These are phyloP conservation scores for Aspergillus ochraceus DNA, from an alignment of 2,329 filamentous ascomycete species.

Conservation along the genomic window DNA sequence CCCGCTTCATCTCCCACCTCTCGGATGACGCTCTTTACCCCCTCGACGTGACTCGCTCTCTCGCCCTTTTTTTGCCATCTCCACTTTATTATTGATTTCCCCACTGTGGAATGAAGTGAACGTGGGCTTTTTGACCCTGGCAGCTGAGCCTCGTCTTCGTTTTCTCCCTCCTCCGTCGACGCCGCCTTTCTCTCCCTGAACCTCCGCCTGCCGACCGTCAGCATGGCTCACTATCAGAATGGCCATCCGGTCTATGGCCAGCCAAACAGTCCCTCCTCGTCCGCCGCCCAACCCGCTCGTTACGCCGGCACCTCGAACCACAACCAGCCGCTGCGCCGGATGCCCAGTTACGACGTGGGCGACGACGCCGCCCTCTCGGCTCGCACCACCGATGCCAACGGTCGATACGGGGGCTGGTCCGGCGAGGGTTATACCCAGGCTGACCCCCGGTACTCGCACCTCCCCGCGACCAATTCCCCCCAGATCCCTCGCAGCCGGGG, in stretches of 20 bases:
- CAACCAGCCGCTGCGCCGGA: slow-evolving; percentile 50
- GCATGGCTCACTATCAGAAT: slow-evolving; percentile 60
- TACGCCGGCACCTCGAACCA: slow-evolving; percentile 46
- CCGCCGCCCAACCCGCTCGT: slow-evolving; percentile 30
- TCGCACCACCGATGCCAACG: slow-evolving; percentile 35
- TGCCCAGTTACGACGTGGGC: slow-evolving; percentile 73
- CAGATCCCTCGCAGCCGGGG: slow-evolving; percentile 39
- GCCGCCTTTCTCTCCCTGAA: neutral
- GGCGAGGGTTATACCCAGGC: slow-evolving; percentile 30
- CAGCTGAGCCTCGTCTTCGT: neutral
- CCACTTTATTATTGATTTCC: neutral
- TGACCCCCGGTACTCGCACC: slow-evolving; percentile 37
- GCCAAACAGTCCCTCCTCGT: slow-evolving; percentile 27
- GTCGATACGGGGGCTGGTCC: slow-evolving; percentile 31
- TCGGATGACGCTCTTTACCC: neutral
- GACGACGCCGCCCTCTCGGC: slow-evolving; percentile 64
- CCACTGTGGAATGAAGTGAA: neutral
- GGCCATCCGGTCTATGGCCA: slow-evolving; percentile 49
- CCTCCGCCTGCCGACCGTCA: slow-evolving; percentile 5
- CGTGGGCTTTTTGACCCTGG: neutral
- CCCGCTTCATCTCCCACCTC: neutral
- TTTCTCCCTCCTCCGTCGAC: neutral
- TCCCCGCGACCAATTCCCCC: slow-evolving; percentile 34
- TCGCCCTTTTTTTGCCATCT: neutral
- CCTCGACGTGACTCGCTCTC: neutral